Base-by-base conservation (phyloP, 257 asterid species). In the Paraleonurus japonicus region DNA sequence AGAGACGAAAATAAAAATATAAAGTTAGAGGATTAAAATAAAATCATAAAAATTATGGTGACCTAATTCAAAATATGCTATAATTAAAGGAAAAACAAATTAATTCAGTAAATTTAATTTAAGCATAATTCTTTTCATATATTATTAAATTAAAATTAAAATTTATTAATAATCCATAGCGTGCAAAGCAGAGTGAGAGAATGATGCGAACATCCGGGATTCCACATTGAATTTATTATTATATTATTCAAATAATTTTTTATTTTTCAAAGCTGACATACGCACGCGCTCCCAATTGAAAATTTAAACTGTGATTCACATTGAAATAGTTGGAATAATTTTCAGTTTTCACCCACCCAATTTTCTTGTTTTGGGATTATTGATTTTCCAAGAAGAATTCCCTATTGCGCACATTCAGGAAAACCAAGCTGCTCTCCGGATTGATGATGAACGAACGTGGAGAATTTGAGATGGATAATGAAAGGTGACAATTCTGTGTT, bases 291-390 rank as follows among this genome's bases (percentile, higher is more conserved):
- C 26, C 41, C 62, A 15, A 50, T 63, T 24, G 58, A 70, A 45
- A 30, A 61, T 17, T 47, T 58, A 30, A 20, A 28, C 23, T 35
- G 6, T 20, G 15, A 16, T 60, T 45, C 57, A 33, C 48, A 30
- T 26, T 58, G 61, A 9, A 23, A 39, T 45, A 23, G 24, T 41
- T 61, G 65, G 43, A 7, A n/a, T 11, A 65, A 17, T n/a, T 47
- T 47, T 47, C 54, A 8, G 59, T 69, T 72, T 53, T 71, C 12
- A 22, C 62, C 27, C 80, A 61, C 80, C 85, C 79, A 77, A 75
- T 45, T 80, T 78, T 71, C 81, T 77, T 75, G 80, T 76, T 48
- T 28, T 7, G 5, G 48, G 51, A 50, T 48, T 66, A 50, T 48
- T 66, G 16, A 32, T 71, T 28, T 20, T 33, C 48, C 50, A 51